Conservation (phyloP, 2,329 filamentous ascomycete genomes). For the Malbranchea cinnamomea region DNA sequence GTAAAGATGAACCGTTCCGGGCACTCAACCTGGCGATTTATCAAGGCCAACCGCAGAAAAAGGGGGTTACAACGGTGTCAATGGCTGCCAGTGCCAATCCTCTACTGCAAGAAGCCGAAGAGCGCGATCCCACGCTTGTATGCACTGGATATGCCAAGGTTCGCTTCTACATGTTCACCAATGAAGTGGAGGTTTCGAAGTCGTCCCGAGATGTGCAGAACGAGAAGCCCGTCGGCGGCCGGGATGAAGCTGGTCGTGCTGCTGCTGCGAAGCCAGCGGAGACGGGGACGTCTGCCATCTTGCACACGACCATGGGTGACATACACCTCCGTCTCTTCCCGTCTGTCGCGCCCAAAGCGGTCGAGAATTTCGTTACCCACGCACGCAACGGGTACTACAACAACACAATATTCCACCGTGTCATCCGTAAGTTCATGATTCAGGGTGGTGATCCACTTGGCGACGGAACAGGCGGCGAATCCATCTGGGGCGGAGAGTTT, state of each 20-base stretch:
- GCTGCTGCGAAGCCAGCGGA: constrained; percentile 48
- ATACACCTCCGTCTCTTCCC: constrained; percentile 89
- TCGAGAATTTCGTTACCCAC: constrained; percentile 95
- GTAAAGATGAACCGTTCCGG: constrained; percentile 75
- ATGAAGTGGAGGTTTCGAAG: constrained; percentile 70
- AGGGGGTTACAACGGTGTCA: constrained; percentile 79
- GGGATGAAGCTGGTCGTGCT: constrained; percentile 33
- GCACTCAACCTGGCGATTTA: constrained; percentile 74
- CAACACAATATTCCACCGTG: constrained; percentile 89
- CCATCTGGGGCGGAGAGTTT: constrained; percentile 85
- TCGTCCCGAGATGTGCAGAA: constrained; percentile 84
- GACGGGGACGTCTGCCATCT: constrained; percentile 61
- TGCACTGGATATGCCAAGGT: constrained; percentile 72
- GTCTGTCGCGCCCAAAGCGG: constrained; percentile 79
- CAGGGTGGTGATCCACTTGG: constrained; percentile 70
- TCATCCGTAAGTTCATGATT: constrained; percentile 98
- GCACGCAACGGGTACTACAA: constrained; percentile 89
- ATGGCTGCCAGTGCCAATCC: constrained; percentile 96
- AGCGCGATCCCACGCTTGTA: constrained; percentile 76
- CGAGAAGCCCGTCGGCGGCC: constrained; percentile 62
- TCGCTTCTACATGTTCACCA: constrained; percentile 97
- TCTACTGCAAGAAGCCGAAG: constrained; percentile 79
- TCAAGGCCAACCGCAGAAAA: constrained; percentile 90
- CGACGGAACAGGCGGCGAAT: constrained; percentile 79
- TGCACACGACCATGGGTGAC: constrained; percentile 90